Conservation (phyloP, 1,284 basidiomycete genomes). For the Malassezia japonica region DNA sequence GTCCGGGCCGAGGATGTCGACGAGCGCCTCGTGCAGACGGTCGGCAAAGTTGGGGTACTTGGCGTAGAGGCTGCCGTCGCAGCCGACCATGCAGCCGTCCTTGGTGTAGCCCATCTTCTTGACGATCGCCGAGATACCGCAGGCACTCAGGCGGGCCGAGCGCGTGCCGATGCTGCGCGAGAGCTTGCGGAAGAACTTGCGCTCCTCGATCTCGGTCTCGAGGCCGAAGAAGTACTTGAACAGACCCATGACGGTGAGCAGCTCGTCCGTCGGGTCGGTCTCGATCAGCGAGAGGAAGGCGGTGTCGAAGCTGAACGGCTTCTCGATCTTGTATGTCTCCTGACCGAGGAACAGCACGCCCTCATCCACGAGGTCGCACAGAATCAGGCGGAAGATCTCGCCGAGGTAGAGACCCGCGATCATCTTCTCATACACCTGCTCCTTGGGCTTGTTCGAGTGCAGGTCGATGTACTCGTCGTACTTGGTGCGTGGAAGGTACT, state of each 20-base stretch:
- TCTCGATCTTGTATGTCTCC: constrained; percentile 91
- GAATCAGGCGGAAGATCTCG: constrained; percentile 83
- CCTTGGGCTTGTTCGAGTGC: constrained; percentile 86
- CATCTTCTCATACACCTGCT: constrained; percentile 94
- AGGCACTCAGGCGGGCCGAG: constrained; percentile 40
- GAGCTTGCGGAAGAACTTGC: constrained; percentile 55
- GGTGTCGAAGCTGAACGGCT: constrained; percentile 83
- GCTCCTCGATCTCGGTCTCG: constrained; percentile 42
- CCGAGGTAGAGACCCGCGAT: constrained; percentile 96
- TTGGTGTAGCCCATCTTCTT: constrained; percentile 44
- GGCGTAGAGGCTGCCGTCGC: constrained; percentile 38
- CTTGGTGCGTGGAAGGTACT: constrained; percentile 75
- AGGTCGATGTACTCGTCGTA: constrained; percentile 90
- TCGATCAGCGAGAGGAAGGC: constrained; percentile 95
- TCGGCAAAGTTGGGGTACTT: constrained; percentile 46
- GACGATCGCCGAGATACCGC: constrained; percentile 43
- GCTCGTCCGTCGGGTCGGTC: constrained; percentile 94
- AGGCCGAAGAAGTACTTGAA: constrained; percentile 56
- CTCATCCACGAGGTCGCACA: constrained; percentile 91
- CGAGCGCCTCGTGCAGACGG: constrained; percentile 40
- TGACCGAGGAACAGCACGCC: constrained; percentile 94
- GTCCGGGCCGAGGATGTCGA: constrained; percentile 44
- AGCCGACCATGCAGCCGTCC: constrained; percentile 39
- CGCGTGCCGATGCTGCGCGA: constrained; percentile 55
- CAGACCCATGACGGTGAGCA: constrained; percentile 88